Evolutionary conservation across 441 rosid species (phyloP), one percentile per base, ranked within the genome.

Genomic region (Jatropha podagrica): DNA sequence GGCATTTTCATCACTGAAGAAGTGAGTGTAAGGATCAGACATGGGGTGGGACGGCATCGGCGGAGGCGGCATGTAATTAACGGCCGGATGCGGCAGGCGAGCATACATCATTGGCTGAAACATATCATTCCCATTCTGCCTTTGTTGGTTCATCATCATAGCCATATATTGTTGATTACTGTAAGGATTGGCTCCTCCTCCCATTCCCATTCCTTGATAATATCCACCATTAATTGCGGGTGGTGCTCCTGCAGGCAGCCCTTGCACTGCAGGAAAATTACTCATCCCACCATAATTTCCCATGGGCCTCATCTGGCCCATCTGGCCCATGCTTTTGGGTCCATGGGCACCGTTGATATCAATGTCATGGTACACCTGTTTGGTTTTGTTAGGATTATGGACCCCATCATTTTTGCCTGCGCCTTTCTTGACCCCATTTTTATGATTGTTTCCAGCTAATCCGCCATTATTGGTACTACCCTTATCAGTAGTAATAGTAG

Each of bases 101-200:
- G 92, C 89, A 71, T 93, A 92, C 98, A 93, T 95, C 97, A 88
- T 86, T 0, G 96, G 97, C 26, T 87, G 97, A 76, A 81, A 93
- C 96, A 90, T 94, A 2, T 88, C 96, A 15, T 86, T 86, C 32
- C 93, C 95, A 48, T 87, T 71, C 52, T 76, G 81, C 63, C 86
- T 86, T 65, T 91, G 99, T 32, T 91, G 94, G 52, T 87, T 87
- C 98, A 95, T 92, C 99, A 95, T 88, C 98, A 93, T 93, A 49
- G 82, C 89, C 96, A 95, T 85, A 49, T 93, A 89, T 46, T 84
- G 98, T 44, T 91, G 95, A 65, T 79, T 82, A 11, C 48, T 44
- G 65, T 88, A 87, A 37, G 91, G 88, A 70, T 89, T 84, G 42
- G 78, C 76, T 4, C 79, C 41, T 5, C 26, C 26, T 10, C 20